These are phyloP conservation scores for Leccinum incarnatum DNA, from an alignment of 768 basidiomycete genomes.

Conservation along the genomic window DNA sequence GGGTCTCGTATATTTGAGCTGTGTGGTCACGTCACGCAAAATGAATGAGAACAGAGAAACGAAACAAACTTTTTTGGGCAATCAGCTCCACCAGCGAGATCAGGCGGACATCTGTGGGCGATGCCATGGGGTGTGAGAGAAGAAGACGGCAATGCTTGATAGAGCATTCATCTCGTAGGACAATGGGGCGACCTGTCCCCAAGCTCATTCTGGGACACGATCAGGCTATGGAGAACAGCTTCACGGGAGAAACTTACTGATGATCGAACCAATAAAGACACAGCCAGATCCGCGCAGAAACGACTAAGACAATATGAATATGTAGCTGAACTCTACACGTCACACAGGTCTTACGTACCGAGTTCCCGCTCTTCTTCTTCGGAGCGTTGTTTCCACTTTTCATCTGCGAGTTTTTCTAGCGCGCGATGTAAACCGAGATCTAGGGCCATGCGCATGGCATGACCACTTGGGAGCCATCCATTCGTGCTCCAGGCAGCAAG, in stretches of 20 bases:
- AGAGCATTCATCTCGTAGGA: conserved; percentile 85
- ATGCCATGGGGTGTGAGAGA: conserved; percentile 81
- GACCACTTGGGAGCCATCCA: conserved; percentile 93
- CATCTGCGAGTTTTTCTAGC: conserved; percentile 85
- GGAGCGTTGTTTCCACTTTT: conserved; percentile 55
- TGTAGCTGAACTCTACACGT: conserved; percentile 3
- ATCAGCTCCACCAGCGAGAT: conserved; percentile 88
- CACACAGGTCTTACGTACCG: conserved; percentile 42
- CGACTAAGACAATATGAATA: conserved; percentile 47
- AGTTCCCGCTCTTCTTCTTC: conserved; percentile 87
- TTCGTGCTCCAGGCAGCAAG: conserved; percentile 93
- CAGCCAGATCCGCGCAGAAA: conserved; percentile 91
- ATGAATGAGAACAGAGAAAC: background rate
- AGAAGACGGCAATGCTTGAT: conserved; percentile 82
- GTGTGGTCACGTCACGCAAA: conserved; percentile 6
- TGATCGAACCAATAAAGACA: conserved; percentile 97
- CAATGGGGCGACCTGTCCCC: conserved; percentile 87
- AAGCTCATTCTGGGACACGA: conserved; percentile 69
- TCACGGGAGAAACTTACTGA: conserved; percentile 54
- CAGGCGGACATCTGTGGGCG: conserved; percentile 85
- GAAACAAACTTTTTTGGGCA: conserved; percentile 76
- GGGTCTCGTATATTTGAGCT: conserved; percentile 94
- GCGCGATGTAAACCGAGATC: conserved; percentile 93
- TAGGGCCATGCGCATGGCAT: conserved; percentile 94
- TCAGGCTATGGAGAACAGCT: conserved; percentile 7